These are phyloP conservation scores for Neolentinus lepideus DNA, from an alignment of 1,284 basidiomycete genomes.

Conservation along the genomic window DNA sequence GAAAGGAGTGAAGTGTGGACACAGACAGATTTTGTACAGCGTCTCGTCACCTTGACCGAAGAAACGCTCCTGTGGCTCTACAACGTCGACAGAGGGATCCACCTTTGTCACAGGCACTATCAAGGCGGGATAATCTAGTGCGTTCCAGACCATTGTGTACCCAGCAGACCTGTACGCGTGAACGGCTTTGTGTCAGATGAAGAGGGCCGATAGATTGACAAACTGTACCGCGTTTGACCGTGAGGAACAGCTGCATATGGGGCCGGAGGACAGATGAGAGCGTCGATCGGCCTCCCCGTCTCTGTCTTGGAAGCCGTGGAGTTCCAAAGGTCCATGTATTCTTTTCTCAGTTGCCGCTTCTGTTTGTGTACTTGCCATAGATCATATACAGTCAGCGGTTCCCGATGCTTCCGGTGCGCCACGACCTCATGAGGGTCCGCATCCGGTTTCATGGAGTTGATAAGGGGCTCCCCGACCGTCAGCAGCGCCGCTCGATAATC, in stretches of 20 bases:
- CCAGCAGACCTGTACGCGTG: slow-evolving; percentile 26
- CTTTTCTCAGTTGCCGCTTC: slow-evolving; percentile 35
- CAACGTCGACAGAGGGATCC: slow-evolving; percentile 38
- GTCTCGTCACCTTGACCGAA: slow-evolving; percentile 37
- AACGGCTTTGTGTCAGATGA: not conserved
- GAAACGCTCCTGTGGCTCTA: slow-evolving; percentile 20
- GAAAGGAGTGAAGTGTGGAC: slow-evolving; percentile 2
- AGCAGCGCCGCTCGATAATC: slow-evolving; percentile 34
- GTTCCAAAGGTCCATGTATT: slow-evolving; percentile 53
- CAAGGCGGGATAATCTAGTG: slow-evolving; percentile 61
- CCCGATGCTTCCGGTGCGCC: slow-evolving; percentile 12
- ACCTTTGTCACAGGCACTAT: slow-evolving; percentile 62
- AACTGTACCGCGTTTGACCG: slow-evolving; percentile 38
- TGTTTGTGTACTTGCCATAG: slow-evolving; percentile 50
- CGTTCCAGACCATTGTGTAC: slow-evolving; percentile 64
- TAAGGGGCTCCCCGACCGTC: slow-evolving; percentile 40
- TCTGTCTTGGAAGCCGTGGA: slow-evolving; percentile 37
- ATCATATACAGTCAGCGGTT: slow-evolving; percentile 33
- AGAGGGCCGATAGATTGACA: not conserved
- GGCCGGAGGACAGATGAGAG: slow-evolving; percentile 50
- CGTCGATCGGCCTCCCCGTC: slow-evolving; percentile 59
- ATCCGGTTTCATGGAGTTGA: slow-evolving; percentile 38
- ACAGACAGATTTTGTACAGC: slow-evolving; percentile 51
- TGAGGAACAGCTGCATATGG: slow-evolving; percentile 49
- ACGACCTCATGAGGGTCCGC: slow-evolving; percentile 15